A percentile compares a stretch with the other conserved stretches of the same genome.
These are phyloP conservation scores for Cladosporium sp. DNA, from an alignment of 2,329 filamentous ascomycete species.

Conservation along the genomic window DNA sequence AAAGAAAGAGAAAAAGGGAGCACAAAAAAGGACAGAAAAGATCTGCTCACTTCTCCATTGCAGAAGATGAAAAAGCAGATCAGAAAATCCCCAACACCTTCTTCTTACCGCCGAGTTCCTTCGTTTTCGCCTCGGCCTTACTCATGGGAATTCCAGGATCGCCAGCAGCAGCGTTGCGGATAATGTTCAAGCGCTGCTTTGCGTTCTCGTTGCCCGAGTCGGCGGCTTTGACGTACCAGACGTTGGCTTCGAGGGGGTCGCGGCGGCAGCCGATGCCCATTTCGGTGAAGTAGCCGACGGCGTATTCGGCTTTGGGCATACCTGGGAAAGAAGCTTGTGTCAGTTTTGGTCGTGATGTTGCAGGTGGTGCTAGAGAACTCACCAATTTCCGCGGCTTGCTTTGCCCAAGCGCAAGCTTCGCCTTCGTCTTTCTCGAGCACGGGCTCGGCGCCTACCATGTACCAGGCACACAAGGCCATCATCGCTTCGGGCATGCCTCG, in stretches of 20 bases:
- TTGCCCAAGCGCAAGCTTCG: conserved; percentile 95
- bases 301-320: conserved; percentile 73
- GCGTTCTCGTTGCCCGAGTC: conserved; percentile 88
- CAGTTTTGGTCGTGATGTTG: not conserved
- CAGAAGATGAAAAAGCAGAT: no score
- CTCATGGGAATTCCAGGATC: conserved; percentile 37
- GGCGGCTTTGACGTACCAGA: conserved; percentile 96
- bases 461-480: conserved; percentile 99
- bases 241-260: conserved; percentile 93
- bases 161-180: conserved; percentile 69
- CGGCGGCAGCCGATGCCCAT: conserved; percentile 95
- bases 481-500: conserved; percentile 78
- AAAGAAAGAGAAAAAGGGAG: not conserved
- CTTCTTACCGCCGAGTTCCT: conserved; percentile 28
- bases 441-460: conserved; percentile 89
- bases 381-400: conserved; percentile 80
- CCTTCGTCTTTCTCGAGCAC: conserved; percentile 91
- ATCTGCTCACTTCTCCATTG: no score
- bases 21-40: not conserved
- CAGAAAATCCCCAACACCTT: conserved; percentile 29
- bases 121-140: conserved; percentile 28
- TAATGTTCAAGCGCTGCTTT: conserved; percentile 78
- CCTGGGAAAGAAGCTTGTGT: conserved; percentile 39
- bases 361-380: conserved; percentile 35
- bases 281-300: conserved; percentile 94